Evolutionary conservation across 805 yeast genomes (phyloP).

Genomic region (Candida endomychidarum): DNA sequence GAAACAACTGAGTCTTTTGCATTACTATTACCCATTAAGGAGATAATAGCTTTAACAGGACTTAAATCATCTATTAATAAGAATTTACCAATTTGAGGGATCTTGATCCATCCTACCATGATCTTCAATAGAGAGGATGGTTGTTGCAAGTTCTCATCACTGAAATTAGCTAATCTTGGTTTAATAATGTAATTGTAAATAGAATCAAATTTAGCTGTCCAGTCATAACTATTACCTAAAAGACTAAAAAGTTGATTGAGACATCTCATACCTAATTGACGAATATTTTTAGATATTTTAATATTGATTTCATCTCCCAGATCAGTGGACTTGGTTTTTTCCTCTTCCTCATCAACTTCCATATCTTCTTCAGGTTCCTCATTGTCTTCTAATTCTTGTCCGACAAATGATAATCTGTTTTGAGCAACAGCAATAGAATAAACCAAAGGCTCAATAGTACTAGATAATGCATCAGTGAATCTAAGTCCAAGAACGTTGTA

Average conservation of each 20-base stretch:
- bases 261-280: slow-evolving; percentile 69
- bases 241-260: slow-evolving; percentile 55
- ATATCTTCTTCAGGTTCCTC: background rate
- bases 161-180: slow-evolving; percentile 69
- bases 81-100: slow-evolving; percentile 46
- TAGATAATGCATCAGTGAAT: slow-evolving; percentile 46
- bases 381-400: background rate
- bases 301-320: slow-evolving; percentile 14
- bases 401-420: slow-evolving; percentile 7
- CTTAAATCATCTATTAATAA: slow-evolving; percentile 55
- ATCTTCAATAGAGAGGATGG: slow-evolving; percentile 74
- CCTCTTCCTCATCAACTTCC: slow-evolving; percentile 3
- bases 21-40: slow-evolving; percentile 50
- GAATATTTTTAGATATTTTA: slow-evolving; percentile 55
- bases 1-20: slow-evolving; percentile 68
- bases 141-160: slow-evolving; percentile 76
- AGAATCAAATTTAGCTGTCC: slow-evolving; percentile 51
- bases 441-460: slow-evolving; percentile 57
- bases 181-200: slow-evolving; percentile 55
- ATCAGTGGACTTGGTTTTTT: slow-evolving; percentile 14
- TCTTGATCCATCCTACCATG: slow-evolving; percentile 54
- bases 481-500: slow-evolving; percentile 59
- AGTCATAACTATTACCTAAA: slow-evolving; percentile 51
- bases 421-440: slow-evolving; percentile 58
- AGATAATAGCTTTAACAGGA: slow-evolving; percentile 55